Evolutionary conservation across 805 yeast genomes (phyloP).

Genomic region (Kurtzmaniella cleridarum): DNA sequence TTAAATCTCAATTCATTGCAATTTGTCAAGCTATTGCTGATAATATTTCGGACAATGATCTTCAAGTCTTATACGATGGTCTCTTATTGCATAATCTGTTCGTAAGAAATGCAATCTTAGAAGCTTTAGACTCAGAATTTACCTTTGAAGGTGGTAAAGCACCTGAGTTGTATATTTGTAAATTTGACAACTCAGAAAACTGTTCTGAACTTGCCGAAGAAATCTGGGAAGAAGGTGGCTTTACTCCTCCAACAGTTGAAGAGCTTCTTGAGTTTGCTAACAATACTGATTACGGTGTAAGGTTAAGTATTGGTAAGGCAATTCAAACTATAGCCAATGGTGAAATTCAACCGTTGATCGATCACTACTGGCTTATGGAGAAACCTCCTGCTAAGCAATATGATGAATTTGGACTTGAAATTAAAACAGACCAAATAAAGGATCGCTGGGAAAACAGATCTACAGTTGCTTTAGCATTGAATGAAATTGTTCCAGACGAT

Average conservation of each 20-base stretch:
- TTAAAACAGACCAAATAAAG: slow-evolving; percentile 52
- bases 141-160: slow-evolving; percentile 46
- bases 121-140: slow-evolving; percentile 81
- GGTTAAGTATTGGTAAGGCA: slow-evolving; percentile 70
- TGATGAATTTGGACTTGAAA: slow-evolving; percentile 76
- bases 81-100: slow-evolving; percentile 58
- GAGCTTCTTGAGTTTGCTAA: slow-evolving; percentile 48
- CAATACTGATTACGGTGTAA: slow-evolving; percentile 56
- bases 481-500: slow-evolving; percentile 43
- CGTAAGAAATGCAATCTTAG: slow-evolving; percentile 76
- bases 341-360: slow-evolving; percentile 43
- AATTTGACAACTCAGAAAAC: slow-evolving; percentile 64
- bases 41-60: slow-evolving; percentile 51
- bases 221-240: slow-evolving; percentile 79
- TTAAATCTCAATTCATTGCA: slow-evolving; percentile 78
- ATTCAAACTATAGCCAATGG: slow-evolving; percentile 45
- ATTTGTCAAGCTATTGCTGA: slow-evolving; percentile 73
- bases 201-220: slow-evolving; percentile 65
- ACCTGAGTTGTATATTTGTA: slow-evolving; percentile 72
- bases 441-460: slow-evolving; percentile 86
- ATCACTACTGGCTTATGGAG: slow-evolving; percentile 53
- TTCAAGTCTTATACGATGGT: slow-evolving; percentile 50
- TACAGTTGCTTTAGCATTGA: slow-evolving; percentile 69
- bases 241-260: slow-evolving; percentile 40
- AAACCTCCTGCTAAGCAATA: slow-evolving; percentile 71